phyloP scores from a whole-genome alignment of 192 early-diverging fungal species.

The Coemansia sp. region DNA sequence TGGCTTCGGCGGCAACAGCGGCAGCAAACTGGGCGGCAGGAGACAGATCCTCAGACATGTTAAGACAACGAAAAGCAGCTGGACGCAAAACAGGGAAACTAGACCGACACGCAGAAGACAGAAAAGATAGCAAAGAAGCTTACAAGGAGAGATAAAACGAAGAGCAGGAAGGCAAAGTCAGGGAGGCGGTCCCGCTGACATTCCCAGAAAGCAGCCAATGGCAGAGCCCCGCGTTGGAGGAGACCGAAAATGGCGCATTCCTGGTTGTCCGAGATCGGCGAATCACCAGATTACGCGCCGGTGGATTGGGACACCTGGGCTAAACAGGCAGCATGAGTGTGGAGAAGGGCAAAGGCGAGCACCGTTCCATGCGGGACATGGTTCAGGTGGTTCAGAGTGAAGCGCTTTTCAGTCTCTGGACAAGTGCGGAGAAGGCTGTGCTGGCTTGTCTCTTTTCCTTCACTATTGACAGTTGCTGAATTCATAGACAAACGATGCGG shows the following conservation, averaged over 20 bases:
- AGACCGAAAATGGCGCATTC: background rate
- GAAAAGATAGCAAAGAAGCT: background rate
- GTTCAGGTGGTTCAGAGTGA: too few species aligned
- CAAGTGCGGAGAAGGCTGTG: too few species aligned
- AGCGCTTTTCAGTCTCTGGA: too few species aligned
- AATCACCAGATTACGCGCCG: too few species aligned
- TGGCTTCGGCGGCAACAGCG: conserved; percentile 34
- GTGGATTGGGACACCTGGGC: too few species aligned
- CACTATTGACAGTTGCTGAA: too few species aligned
- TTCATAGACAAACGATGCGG: conserved; percentile 2
- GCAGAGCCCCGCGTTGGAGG: conserved; percentile 3
- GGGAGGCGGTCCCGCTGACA: background rate
- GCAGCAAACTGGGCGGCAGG: conserved; percentile 52
- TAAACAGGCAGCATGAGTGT: too few species aligned
- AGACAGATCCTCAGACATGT: conserved; percentile 38
- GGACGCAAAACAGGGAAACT: background rate
- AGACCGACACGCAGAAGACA: conserved; percentile 36
- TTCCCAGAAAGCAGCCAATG: conserved; percentile 6
- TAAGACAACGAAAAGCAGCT: background rate
- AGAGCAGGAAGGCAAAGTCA: background rate
- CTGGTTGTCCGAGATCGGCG: too few species aligned
- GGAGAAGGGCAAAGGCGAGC: too few species aligned
- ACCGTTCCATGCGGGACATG: too few species aligned
- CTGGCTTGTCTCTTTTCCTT: too few species aligned
- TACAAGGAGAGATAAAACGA: background rate